Percentiles rank a stretch among this genome's conserved stretches.
phyloP scores from a whole-genome alignment of 2,329 filamentous ascomycete genomes.

The Aspergillus ibericus region DNA sequence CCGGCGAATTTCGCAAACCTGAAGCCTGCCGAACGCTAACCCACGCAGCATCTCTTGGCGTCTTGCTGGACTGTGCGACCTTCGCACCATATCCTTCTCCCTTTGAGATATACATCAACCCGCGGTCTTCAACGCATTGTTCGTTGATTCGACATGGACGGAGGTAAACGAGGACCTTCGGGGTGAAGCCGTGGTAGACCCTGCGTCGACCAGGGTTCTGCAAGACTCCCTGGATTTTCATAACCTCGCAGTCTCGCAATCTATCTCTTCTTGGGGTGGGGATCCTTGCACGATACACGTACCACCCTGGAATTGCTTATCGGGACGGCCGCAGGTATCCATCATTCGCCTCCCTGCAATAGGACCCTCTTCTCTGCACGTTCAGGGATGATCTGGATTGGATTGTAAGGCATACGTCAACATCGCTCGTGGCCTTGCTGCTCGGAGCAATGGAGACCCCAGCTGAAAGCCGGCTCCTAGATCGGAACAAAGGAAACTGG shows the following conservation, averaged over 20 bases:
- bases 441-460: not conserved
- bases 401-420: not conserved
- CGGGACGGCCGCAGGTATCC: not conserved
- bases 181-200: not conserved
- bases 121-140: not conserved
- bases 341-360: not conserved
- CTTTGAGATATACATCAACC: not conserved
- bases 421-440: not conserved
- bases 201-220: not conserved
- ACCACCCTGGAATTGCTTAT: not conserved
- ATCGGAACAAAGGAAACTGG: not conserved
- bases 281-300: not conserved
- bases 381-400: not conserved
- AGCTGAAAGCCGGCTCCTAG: not conserved
- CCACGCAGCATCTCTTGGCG: not conserved
- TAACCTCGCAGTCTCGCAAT: not conserved
- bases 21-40: not conserved
- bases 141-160: not conserved
- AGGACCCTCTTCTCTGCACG: not conserved
- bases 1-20: not conserved
- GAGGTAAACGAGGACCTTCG: not conserved
- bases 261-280: not conserved
- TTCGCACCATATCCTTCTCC: not conserved
- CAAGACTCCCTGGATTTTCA: not conserved
- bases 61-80: not conserved